Percentiles rank a stretch among this genome's conserved stretches.
Conservation (phyloP, 2,329 filamentous ascomycete species). For the Aspergillus unguis region DNA sequence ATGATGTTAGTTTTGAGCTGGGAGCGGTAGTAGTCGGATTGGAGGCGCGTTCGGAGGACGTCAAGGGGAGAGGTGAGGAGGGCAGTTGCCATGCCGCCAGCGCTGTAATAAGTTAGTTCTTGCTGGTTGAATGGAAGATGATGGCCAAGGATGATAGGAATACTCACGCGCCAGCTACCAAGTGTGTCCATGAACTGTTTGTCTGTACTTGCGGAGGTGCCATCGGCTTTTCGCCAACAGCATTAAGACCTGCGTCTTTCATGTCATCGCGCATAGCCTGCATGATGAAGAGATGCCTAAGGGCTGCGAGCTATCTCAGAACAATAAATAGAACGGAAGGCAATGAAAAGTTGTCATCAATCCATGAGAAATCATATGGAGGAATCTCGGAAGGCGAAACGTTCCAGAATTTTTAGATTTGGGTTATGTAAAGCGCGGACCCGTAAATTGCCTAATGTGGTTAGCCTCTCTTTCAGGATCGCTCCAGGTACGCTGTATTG, state of each 20-base stretch:
- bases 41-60: conserved; percentile 95
- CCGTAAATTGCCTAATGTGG: too few relatives aligned
- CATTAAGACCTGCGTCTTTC: conserved; percentile 10
- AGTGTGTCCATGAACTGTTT: conserved; percentile 27
- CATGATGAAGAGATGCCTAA: conserved; percentile 1
- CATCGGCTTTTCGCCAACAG: conserved; percentile 9
- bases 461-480: too few relatives aligned
- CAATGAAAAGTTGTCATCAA: background rate
- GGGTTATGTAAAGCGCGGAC: conserved; percentile 7
- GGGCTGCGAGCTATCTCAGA: background rate
- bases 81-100: conserved; percentile 80
- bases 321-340: background rate
- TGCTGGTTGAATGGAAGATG: background rate
- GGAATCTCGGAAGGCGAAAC: conserved; percentile 5
- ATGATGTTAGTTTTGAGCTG: conserved; percentile 61
- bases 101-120: conserved; percentile 15
- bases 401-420: conserved; percentile 10
- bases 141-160: background rate
- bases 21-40: conserved; percentile 89
- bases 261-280: conserved; percentile 11
- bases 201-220: conserved; percentile 9
- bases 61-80: conserved; percentile 91
- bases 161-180: conserved; percentile 36
- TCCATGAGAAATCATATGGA: conserved; percentile 5
- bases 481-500: too few relatives aligned